Evolutionary conservation across 805 yeast genomes (phyloP).

Genomic region (Kuraishia hungarica): DNA sequence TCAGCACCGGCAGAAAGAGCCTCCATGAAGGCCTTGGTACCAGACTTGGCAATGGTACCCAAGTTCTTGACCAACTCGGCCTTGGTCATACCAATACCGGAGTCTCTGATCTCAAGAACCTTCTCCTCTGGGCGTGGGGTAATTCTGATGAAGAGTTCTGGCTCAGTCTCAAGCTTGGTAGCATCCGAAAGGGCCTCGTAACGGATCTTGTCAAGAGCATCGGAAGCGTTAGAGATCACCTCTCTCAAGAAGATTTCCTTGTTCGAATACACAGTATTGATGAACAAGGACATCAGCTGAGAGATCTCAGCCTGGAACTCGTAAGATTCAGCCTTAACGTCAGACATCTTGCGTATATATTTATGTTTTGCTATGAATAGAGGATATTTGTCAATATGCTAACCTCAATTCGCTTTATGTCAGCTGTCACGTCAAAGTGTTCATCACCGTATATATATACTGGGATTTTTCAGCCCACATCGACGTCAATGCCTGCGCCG

Average conservation of each 20-base stretch:
- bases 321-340: conserved; percentile 56
- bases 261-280: conserved; percentile 98
- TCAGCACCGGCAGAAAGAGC: conserved; percentile 99
- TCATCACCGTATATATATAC: background rate
- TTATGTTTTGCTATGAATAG: background rate
- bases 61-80: conserved; percentile 97
- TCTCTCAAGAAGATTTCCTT: conserved; percentile 99
- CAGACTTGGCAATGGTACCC: conserved; percentile 99
- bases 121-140: conserved; percentile 94
- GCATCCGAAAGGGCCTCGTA: conserved; percentile 94
- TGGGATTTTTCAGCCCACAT: background rate
- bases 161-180: conserved; percentile 85
- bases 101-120: conserved; percentile 93
- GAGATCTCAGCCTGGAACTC: conserved; percentile 99
- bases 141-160: conserved; percentile 93
- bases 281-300: conserved; percentile 99
- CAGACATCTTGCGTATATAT: conserved; percentile 15
- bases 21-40: conserved; percentile 99
- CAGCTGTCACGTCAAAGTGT: background rate
- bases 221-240: conserved; percentile 96
- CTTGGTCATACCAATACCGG: conserved; percentile 99
- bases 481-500: background rate
- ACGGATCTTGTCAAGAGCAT: conserved; percentile 98
- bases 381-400: background rate
- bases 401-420: background rate